These are phyloP conservation scores for Saccharata proteae DNA, from an alignment of 2,329 filamentous ascomycete species.

Conservation along the genomic window DNA sequence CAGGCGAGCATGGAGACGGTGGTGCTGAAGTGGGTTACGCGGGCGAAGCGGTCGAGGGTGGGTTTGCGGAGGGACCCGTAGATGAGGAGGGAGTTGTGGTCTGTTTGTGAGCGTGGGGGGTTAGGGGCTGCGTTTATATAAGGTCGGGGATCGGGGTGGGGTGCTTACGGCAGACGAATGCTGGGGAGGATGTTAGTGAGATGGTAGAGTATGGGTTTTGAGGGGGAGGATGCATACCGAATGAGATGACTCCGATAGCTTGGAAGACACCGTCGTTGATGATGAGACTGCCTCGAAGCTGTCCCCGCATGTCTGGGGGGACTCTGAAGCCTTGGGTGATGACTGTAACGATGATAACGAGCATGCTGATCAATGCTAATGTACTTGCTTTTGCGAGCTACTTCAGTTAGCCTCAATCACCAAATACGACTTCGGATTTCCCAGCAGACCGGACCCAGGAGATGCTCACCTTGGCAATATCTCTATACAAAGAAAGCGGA, in stretches of 20 bases:
- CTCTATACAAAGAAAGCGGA: slow-evolving; percentile 83
- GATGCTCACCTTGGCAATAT: slow-evolving; percentile 76
- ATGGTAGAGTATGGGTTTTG: not conserved
- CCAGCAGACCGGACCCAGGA: not conserved
- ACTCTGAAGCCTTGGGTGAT: slow-evolving; percentile 71
- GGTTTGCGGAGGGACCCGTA: slow-evolving; percentile 91
- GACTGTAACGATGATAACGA: slow-evolving; percentile 77
- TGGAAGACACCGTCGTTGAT: slow-evolving; percentile 85
- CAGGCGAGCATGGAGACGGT: slow-evolving; percentile 85
- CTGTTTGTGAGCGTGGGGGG: slow-evolving; percentile 25
- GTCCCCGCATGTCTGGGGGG: slow-evolving; percentile 58
- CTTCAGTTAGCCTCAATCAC: not conserved
- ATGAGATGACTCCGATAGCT: slow-evolving; percentile 94
- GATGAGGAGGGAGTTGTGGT: slow-evolving; percentile 95
- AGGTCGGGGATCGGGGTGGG: not conserved
- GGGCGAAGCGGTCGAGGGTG: slow-evolving; percentile 87
- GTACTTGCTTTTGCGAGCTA: slow-evolving; percentile 94
- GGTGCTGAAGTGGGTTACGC: slow-evolving; percentile 89
- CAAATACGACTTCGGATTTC: not conserved
- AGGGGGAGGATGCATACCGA: slow-evolving; percentile 47
- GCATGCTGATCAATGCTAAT: slow-evolving; percentile 84
- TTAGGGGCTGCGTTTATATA: not conserved
- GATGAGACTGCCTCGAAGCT: slow-evolving; percentile 57
- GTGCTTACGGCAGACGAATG: slow-evolving; percentile 53
- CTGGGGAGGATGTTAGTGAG: slow-evolving; percentile 22